Evolutionary conservation across 2,329 filamentous ascomycete species (phyloP).

Genomic region (Arthrocladium fulminans): DNA sequence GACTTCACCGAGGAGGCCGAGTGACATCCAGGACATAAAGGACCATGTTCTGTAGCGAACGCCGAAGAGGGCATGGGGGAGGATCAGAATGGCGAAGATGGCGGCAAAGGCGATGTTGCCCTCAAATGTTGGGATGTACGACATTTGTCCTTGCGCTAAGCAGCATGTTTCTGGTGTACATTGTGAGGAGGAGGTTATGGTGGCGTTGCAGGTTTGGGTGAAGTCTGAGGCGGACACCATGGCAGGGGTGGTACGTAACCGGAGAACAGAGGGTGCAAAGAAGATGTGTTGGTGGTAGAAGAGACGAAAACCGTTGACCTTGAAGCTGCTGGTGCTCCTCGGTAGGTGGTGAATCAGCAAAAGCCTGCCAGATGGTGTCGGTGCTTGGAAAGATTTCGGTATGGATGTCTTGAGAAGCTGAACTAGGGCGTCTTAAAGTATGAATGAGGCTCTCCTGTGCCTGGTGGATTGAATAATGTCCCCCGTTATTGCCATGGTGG

Average conservation of each 20-base stretch:
- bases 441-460: too few species aligned
- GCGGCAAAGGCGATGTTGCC: constrained; percentile 47
- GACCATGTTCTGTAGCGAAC: constrained; percentile 40
- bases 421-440: too few species aligned
- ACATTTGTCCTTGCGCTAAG: constrained; percentile 29
- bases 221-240: background rate
- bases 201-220: background rate
- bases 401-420: too few species aligned
- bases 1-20: constrained; percentile 48
- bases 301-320: too few species aligned
- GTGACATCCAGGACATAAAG: constrained; percentile 46
- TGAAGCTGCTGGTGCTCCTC: too few species aligned
- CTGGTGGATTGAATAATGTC: too few species aligned
- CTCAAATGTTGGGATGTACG: constrained; percentile 46
- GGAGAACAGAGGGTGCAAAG: background rate
- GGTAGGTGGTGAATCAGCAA: too few species aligned
- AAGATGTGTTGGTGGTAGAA: background rate
- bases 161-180: constrained; percentile 8
- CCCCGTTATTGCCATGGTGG: background rate
- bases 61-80: constrained; percentile 35
- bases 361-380: too few species aligned
- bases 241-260: background rate
- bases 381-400: too few species aligned
- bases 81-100: constrained; percentile 41
- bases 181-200: background rate